Evolutionary conservation across 2,329 filamentous ascomycete genomes (phyloP).

Genomic region (Cytospora mali): DNA sequence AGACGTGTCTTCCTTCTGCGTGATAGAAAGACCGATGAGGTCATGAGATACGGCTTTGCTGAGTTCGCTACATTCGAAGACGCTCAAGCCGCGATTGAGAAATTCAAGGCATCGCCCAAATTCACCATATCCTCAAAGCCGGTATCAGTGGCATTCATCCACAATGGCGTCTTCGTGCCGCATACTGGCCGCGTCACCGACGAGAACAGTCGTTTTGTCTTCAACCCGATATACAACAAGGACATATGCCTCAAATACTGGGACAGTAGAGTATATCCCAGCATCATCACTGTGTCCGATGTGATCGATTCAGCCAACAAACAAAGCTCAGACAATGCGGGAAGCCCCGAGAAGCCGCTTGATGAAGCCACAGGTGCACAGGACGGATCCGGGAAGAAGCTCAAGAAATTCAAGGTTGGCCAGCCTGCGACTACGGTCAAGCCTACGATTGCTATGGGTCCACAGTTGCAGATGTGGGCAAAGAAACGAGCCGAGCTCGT

Average conservation of each 20-base stretch:
- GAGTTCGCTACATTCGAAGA: constrained; percentile 80
- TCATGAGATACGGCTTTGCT: constrained; percentile 81
- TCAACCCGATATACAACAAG: constrained; percentile 70
- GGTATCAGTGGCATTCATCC: constrained; percentile 73
- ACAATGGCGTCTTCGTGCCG: constrained; percentile 82
- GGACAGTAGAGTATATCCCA: constrained; percentile 73
- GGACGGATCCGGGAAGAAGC: constrained; percentile 47
- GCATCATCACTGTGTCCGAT: constrained; percentile 61
- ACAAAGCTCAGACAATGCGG: constrained; percentile 16
- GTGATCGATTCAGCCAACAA: constrained; percentile 44
- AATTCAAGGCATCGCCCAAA: constrained; percentile 70
- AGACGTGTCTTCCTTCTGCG: constrained; percentile 77
- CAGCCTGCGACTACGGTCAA: constrained; percentile 42
- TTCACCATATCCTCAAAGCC: constrained; percentile 78
- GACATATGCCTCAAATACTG: constrained; percentile 73
- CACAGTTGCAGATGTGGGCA: constrained; percentile 72
- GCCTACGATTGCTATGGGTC: constrained; percentile 59
- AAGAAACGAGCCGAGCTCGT: constrained; percentile 67
- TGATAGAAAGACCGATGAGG: constrained; percentile 70
- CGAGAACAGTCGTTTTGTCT: constrained; percentile 65
- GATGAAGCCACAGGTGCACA: constrained; percentile 40
- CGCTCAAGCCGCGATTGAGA: constrained; percentile 71
- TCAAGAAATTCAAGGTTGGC: constrained; percentile 54
- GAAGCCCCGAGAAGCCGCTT: constrained; percentile 19
- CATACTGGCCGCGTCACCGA: constrained; percentile 61